These are phyloP conservation scores for Triangularia setosa DNA, from an alignment of 2,329 filamentous ascomycete species.

Conservation along the genomic window DNA sequence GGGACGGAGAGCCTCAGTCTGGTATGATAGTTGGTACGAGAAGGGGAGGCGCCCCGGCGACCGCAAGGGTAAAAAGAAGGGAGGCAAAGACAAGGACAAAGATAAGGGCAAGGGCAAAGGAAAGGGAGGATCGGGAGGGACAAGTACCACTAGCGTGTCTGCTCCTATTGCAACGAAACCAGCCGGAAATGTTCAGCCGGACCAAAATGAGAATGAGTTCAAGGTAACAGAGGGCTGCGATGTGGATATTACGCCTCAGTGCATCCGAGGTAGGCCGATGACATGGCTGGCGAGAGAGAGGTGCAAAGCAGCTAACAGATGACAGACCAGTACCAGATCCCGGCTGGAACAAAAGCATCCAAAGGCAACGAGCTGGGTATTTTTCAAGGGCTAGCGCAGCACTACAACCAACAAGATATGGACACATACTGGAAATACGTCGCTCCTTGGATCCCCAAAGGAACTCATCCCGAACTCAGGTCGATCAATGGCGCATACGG, in stretches of 20 bases:
- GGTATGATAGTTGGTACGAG: not conserved
- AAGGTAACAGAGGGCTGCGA: conserved; percentile 19
- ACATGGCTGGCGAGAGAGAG: not conserved
- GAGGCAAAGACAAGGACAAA: not conserved
- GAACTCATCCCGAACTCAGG: conserved; percentile 27
- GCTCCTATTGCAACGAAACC: not conserved
- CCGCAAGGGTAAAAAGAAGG: not conserved
- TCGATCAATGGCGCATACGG: conserved; percentile 20
- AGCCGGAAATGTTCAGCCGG: not conserved
- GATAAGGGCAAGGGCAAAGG: not conserved
- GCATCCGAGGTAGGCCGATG: conserved; percentile 15
- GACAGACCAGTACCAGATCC: conserved; percentile 26
- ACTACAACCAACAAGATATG: conserved; percentile 29
- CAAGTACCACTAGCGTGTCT: not conserved
- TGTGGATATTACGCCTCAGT: conserved; percentile 22
- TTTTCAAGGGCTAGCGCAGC: conserved; percentile 27
- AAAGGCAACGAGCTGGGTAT: conserved; percentile 27
- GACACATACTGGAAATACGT: conserved; percentile 24
- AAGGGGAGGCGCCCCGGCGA: not conserved
- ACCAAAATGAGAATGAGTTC: conserved; percentile 11
- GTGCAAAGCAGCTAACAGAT: not conserved
- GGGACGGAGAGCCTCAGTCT: not conserved
- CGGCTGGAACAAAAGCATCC: conserved; percentile 20
- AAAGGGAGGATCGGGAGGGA: not conserved
- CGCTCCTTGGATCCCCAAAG: conserved; percentile 26